phyloP scores from a whole-genome alignment of 257 asterid genomes.

The Leonotis leonurus region DNA sequence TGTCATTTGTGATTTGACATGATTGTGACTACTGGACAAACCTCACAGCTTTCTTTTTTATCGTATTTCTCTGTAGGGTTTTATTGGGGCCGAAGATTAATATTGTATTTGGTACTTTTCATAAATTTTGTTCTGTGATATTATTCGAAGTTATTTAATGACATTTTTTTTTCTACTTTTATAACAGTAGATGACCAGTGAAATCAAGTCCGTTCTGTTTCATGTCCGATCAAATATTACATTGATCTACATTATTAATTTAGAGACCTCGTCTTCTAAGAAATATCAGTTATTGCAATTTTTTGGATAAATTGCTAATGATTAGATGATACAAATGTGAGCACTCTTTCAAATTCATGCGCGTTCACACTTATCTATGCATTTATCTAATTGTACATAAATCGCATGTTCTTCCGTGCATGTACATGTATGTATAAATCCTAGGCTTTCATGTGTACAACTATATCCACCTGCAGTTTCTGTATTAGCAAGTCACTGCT shows the following conservation, averaged over 20 bases:
- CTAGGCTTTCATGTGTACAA: neutral
- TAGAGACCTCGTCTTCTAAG: neutral
- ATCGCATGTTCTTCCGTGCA: neutral
- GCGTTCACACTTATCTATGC: neutral
- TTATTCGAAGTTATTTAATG: no score
- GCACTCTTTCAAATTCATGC: neutral
- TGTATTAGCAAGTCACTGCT: neutral
- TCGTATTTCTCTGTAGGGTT: neutral
- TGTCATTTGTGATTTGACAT: neutral
- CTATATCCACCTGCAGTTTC: slow-evolving; percentile 3
- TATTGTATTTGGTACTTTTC: no score
- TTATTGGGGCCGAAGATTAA: neutral
- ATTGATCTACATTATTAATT: neutral
- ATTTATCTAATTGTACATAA: neutral
- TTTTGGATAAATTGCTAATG: slow-evolving; percentile 1
- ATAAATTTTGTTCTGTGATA: neutral
- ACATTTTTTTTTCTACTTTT: slow-evolving; percentile 12
- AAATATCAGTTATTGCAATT: neutral
- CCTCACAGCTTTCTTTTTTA: neutral
- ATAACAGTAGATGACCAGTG: slow-evolving; percentile 6
- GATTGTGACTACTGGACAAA: neutral
- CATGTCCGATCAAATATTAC: neutral
- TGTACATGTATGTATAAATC: neutral
- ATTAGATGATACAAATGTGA: neutral
- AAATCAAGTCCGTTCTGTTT: slow-evolving; percentile 3